Percentiles rank a stretch among this genome's conserved stretches.
These are phyloP conservation scores for Ascoidea rubescens DNA, from an alignment of 805 yeast genomes.

Conservation along the genomic window DNA sequence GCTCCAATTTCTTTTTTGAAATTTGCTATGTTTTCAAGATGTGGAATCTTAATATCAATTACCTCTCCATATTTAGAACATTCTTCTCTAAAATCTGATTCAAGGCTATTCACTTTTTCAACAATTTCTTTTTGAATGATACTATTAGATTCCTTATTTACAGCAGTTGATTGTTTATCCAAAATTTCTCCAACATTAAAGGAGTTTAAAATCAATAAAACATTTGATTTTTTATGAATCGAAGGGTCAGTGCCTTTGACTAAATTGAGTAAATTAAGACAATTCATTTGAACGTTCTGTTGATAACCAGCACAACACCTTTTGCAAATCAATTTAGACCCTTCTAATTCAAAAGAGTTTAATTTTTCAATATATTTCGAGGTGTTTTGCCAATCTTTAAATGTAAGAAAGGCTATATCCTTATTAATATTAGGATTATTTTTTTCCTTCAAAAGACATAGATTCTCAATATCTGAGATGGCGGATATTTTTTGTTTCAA, in stretches of 20 bases:
- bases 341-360: not conserved
- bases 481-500: not conserved
- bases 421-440: too few relatives aligned
- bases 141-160: not conserved
- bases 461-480: too few relatives aligned
- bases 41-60: not conserved
- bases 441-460: too few relatives aligned
- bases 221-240: not conserved
- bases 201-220: too few relatives aligned
- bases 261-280: too few relatives aligned
- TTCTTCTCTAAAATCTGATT: not conserved
- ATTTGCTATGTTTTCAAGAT: too few relatives aligned
- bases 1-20: too few relatives aligned
- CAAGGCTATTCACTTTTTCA: not conserved
- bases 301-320: not conserved
- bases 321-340: not conserved
- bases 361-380: too few relatives aligned
- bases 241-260: not conserved
- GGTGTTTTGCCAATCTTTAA: not conserved
- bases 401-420: not conserved
- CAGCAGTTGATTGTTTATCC: not conserved
- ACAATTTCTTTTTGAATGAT: not conserved
- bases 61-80: not conserved
- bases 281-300: not conserved
- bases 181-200: not conserved